phyloP scores from a whole-genome alignment of 176 grass and related monocot species.

The Aegilops umbellulata region DNA sequence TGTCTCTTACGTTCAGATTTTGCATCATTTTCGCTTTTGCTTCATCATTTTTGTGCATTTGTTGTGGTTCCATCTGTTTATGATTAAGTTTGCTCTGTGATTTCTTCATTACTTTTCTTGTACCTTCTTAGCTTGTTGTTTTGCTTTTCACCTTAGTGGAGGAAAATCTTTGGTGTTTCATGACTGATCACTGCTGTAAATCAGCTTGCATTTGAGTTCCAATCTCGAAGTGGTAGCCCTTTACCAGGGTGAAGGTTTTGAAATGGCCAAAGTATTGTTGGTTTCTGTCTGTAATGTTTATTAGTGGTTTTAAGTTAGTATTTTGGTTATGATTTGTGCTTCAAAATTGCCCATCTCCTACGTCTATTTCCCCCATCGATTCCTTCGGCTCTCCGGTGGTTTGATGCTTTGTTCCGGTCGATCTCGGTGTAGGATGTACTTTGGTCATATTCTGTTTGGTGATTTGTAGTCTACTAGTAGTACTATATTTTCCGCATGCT shows the following conservation, averaged over 20 bases:
- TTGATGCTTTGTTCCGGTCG: background rate
- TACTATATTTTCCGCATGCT: no score
- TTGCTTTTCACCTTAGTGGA: background rate
- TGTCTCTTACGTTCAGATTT: background rate
- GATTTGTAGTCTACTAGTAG: background rate
- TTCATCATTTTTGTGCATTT: background rate
- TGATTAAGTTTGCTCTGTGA: background rate
- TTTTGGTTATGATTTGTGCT: no score
- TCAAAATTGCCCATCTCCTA: background rate
- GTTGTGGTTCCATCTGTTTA: background rate
- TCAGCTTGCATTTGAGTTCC: background rate
- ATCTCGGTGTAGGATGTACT: background rate
- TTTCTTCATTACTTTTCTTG: background rate
- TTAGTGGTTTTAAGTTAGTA: no score
- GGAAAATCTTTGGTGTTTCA: background rate
- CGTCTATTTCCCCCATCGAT: background rate
- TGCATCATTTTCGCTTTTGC: background rate
- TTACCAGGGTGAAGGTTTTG: background rate
- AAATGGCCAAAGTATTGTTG: background rate
- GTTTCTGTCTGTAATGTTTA: no score
- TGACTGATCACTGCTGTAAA: background rate
- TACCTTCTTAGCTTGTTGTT: background rate
- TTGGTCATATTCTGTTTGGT: background rate
- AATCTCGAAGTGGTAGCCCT: background rate
- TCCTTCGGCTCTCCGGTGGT: background rate